phyloP scores from a whole-genome alignment of 176 grass and related monocot genomes.

The Hordeum vulgare region MorexV3_pseudomolecules_assembly NC_058523.1:31175343-31175842 shows the following conservation, averaged over 20 bases:
- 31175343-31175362: too few relatives aligned
- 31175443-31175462: not conserved
- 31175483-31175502: slow-evolving; percentile 48
- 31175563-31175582: not conserved
- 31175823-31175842: not conserved
- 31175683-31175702: not conserved
- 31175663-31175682: not conserved
- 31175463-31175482: slow-evolving; percentile 49
- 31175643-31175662: not conserved
- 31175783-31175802: not conserved
- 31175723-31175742: not conserved
- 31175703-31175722: not conserved
- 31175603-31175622: not conserved
- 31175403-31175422: too few relatives aligned
- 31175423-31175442: too few relatives aligned
- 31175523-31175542: not conserved
- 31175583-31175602: not conserved
- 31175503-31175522: not conserved
- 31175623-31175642: not conserved
- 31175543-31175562: not conserved
- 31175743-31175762: not conserved
- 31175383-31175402: not conserved
- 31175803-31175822: not conserved
- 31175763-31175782: not conserved
- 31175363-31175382: too few relatives aligned